Conservation (phyloP, 2,329 filamentous ascomycete species). For the Hypoxylon sp. region DNA sequence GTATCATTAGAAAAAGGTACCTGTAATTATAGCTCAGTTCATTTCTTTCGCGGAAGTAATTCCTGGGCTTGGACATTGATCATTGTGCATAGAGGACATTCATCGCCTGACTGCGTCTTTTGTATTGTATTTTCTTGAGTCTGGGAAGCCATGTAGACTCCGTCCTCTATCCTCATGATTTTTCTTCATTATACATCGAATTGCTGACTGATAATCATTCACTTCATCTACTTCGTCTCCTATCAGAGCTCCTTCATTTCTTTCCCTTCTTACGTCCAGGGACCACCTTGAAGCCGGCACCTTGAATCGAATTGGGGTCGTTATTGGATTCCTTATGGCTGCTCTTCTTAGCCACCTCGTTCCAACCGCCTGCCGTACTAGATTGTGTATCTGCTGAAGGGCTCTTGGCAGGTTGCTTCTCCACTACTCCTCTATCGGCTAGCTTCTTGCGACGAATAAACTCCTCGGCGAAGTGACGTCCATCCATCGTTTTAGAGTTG, state of each 20-base stretch:
- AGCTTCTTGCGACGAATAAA: constrained; percentile 94
- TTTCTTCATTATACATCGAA: constrained; percentile 5
- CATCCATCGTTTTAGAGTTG: constrained; percentile 90
- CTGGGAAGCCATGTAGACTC: not conserved
- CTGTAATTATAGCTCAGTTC: not conserved
- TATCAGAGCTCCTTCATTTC: constrained; percentile 63
- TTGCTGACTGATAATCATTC: constrained; percentile 13
- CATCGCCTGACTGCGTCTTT: not conserved
- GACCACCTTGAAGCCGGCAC: constrained; percentile 88
- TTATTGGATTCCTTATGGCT: constrained; percentile 64
- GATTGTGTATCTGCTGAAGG: constrained; percentile 61
- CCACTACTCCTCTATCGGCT: constrained; percentile 90
- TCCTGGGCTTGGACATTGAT: not conserved
- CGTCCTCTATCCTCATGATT: not conserved
- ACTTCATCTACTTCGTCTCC: not conserved
- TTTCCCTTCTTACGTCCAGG: constrained; percentile 92
- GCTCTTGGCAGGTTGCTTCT: constrained; percentile 74
- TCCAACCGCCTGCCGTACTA: constrained; percentile 79
- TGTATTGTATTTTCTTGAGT: not conserved
- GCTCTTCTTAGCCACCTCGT: constrained; percentile 96
- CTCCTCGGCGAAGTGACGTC: constrained; percentile 92
- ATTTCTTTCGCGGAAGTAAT: not conserved
- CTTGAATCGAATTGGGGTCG: constrained; percentile 61
- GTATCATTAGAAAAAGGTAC: too few relatives aligned
- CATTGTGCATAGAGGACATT: not conserved